Evolutionary conservation across 345 rosid species (phyloP).

Genomic region (Cardamine occulta): DNA sequence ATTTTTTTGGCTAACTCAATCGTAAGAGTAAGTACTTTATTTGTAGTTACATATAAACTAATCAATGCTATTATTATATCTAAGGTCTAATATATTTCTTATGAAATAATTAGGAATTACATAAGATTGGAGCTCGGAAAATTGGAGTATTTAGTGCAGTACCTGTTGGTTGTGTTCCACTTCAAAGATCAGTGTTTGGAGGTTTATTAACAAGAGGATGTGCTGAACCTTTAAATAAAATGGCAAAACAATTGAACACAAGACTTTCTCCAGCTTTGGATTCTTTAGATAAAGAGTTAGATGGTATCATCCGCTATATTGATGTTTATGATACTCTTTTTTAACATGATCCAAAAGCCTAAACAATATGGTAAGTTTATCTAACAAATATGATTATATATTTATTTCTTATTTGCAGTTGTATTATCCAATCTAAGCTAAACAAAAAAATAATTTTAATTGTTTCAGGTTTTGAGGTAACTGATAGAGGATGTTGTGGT

Average conservation of each 20-base stretch:
- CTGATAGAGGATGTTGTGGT: slow-evolving; percentile 62
- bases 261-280: slow-evolving; percentile 31
- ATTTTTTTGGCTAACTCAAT: slow-evolving; percentile 49
- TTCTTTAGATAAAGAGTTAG: slow-evolving; percentile 28
- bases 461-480: slow-evolving; percentile 49
- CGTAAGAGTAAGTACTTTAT: slow-evolving; percentile 42
- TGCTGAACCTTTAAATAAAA: slow-evolving; percentile 2
- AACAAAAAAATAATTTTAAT: no score
- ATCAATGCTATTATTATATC: no score
- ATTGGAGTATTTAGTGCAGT: slow-evolving; percentile 37
- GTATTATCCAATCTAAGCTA: no score
- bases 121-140: slow-evolving; percentile 35
- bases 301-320: slow-evolving; percentile 45
- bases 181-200: slow-evolving; percentile 36
- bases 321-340: slow-evolving; percentile 26
- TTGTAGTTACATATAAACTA: no score
- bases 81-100: no score
- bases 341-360: no score
- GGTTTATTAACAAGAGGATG: slow-evolving; percentile 22
- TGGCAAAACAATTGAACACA: slow-evolving; percentile 38
- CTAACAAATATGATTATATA: no score
- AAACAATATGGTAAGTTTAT: no score
- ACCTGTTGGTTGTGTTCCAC: slow-evolving; percentile 38
- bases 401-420: no score
- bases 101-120: slow-evolving; percentile 24